These are phyloP conservation scores for Ampelocalamus luodianensis DNA, from an alignment of 176 grass and related monocot species.

Conservation along the genomic window DNA sequence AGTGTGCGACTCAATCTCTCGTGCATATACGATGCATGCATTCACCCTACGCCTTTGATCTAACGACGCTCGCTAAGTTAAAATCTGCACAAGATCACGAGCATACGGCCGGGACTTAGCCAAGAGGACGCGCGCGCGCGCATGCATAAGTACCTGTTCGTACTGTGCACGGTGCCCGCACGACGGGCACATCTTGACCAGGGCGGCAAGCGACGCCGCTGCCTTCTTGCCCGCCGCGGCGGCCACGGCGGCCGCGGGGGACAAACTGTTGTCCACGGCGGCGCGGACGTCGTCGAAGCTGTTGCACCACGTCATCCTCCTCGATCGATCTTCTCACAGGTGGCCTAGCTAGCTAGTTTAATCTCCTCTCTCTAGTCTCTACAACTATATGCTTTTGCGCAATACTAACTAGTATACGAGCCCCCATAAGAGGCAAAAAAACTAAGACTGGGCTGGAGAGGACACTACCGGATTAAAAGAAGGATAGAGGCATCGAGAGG, in stretches of 20 bases:
- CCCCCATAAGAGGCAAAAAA: background rate
- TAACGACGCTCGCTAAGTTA: background rate
- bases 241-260: slow-evolving; percentile 35
- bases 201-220: slow-evolving; percentile 51
- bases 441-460: background rate
- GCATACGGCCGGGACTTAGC: background rate
- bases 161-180: slow-evolving; percentile 70
- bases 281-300: slow-evolving; percentile 56
- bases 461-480: slow-evolving; percentile 31
- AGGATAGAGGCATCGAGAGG: background rate
- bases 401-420: background rate
- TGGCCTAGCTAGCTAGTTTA: background rate
- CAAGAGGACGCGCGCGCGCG: no score
- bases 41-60: background rate
- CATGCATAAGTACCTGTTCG: slow-evolving; percentile 35
- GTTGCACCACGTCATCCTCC: slow-evolving; percentile 76
- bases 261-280: slow-evolving; percentile 48
- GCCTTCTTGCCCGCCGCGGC: slow-evolving; percentile 53
- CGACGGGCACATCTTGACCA: slow-evolving; percentile 71
- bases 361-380: background rate
- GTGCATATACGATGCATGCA: background rate
- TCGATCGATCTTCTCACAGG: background rate
- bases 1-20: no score
- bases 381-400: background rate
- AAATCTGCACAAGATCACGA: background rate